These are phyloP conservation scores for Astragalus glycyphyllos DNA, from an alignment of 306 rosid species.

Conservation along the genomic window DNA sequence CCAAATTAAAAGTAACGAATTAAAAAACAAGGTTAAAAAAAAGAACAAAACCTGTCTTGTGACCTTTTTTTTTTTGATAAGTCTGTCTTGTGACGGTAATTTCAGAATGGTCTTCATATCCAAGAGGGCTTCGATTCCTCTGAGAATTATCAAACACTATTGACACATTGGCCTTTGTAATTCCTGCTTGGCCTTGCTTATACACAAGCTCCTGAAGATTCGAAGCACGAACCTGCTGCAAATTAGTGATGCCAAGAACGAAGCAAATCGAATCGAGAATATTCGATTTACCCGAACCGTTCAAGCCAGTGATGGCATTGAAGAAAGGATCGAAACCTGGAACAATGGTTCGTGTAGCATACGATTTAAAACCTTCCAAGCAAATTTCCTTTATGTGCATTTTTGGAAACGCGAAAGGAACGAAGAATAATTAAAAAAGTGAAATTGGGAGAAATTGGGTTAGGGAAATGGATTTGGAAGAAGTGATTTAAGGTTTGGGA, in stretches of 20 bases:
- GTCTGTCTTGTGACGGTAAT: conserved; percentile 91
- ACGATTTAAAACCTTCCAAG: conserved; percentile 98
- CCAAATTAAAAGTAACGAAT: neutral
- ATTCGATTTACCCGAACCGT: conserved; percentile 97
- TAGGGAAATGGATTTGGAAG: neutral
- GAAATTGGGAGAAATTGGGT: neutral
- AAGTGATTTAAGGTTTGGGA: conserved; percentile 45
- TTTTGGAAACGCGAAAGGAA: neutral
- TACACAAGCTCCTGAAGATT: conserved; percentile 96
- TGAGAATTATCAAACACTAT: conserved; percentile 79
- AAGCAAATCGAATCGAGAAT: conserved; percentile 94
- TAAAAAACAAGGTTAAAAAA: neutral
- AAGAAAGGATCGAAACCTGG: conserved; percentile 87
- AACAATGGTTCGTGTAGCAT: conserved; percentile 89
- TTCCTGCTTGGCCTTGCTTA: conserved; percentile 97
- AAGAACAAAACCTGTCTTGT: conserved; percentile 70
- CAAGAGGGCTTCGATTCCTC: conserved; percentile 80
- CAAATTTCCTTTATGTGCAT: conserved; percentile 90
- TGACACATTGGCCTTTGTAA: conserved; percentile 95
- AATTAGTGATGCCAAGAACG: conserved; percentile 86
- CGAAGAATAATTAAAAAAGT: neutral
- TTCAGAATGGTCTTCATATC: conserved; percentile 77
- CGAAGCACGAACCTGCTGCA: conserved; percentile 94
- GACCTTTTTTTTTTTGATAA: too few species aligned
- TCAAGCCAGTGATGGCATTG: conserved; percentile 92